Percentiles rank a stretch among this genome's conserved stretches.
These are phyloP conservation scores for Candida methanosorbosa DNA, from an alignment of 805 yeast genomes.

Conservation along the genomic window DNA sequence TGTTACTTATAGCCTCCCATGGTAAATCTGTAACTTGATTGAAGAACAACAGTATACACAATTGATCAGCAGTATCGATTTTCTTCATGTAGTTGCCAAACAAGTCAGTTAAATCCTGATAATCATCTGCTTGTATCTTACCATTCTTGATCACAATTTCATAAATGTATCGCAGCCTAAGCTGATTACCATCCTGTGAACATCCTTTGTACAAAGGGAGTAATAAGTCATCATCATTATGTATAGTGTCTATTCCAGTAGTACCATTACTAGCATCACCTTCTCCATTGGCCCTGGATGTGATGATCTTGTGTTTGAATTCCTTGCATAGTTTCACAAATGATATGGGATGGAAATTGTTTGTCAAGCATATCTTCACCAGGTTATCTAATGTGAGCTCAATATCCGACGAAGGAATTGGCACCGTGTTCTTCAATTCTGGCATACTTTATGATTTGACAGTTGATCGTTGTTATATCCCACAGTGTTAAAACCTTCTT, in stretches of 20 bases:
- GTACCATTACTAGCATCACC: too few species aligned
- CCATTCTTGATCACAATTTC: constrained; percentile 18
- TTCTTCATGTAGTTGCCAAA: constrained; percentile 10
- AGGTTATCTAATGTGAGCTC: constrained; percentile 14
- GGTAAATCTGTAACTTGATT: constrained; percentile 18
- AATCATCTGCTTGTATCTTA: constrained; percentile 9
- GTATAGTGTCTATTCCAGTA: background rate
- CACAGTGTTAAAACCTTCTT: too few species aligned
- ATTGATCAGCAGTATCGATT: constrained; percentile 12
- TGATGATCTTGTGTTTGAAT: constrained; percentile 12
- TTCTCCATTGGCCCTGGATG: too few species aligned
- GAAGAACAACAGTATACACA: constrained; percentile 15
- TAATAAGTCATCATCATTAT: constrained; percentile 4
- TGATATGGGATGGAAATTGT: constrained; percentile 15
- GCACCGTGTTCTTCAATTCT: too few species aligned
- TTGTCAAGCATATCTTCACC: constrained; percentile 12
- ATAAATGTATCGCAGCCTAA: constrained; percentile 19
- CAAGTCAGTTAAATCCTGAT: constrained; percentile 14
- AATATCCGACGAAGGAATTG: constrained; percentile 10
- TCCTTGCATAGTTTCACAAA: constrained; percentile 20
- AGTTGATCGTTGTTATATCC: too few species aligned
- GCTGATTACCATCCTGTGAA: constrained; percentile 1
- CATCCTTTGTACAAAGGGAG: constrained; percentile 11
- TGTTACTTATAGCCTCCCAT: constrained; percentile 10
- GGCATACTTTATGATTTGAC: too few species aligned